These are phyloP conservation scores for Populus ilicifolia DNA, from an alignment of 345 rosid genomes.

Conservation along the genomic window DNA sequence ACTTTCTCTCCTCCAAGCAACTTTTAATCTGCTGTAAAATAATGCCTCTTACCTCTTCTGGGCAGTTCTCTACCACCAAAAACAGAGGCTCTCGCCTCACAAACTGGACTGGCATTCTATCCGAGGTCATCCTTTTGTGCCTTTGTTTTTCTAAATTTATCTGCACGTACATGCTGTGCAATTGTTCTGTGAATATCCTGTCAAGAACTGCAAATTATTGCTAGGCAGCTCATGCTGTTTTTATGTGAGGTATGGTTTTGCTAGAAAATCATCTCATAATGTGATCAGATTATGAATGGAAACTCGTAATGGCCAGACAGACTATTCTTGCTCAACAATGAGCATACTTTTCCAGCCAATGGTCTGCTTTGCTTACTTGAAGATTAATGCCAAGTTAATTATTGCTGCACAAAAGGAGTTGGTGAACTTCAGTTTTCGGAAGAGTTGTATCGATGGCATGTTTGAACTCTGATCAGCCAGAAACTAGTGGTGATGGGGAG, in stretches of 20 bases:
- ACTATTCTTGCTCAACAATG: not conserved
- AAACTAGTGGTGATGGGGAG: too few species aligned
- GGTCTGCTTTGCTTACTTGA: conserved; percentile 34
- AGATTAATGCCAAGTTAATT: not conserved
- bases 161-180: not conserved
- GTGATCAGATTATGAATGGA: not conserved
- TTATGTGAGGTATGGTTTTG: conserved; percentile 65
- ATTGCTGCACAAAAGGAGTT: conserved; percentile 74
- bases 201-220: conserved; percentile 49
- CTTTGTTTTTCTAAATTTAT: conserved; percentile 1
- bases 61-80: conserved; percentile 52
- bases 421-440: conserved; percentile 21
- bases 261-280: not conserved
- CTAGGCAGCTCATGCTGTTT: conserved; percentile 54
- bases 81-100: conserved; percentile 91
- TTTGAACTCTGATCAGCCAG: too few species aligned
- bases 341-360: conserved; percentile 32
- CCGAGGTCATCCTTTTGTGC: conserved; percentile 59
- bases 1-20: not conserved
- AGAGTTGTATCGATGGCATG: not conserved
- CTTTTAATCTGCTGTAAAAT: not conserved
- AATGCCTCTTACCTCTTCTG: conserved; percentile 11
- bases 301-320: not conserved
- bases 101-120: conserved; percentile 95
- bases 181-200: not conserved